Percentiles rank a stretch among this genome's conserved stretches.
Conservation (phyloP, 2,329 filamentous ascomycete species). For the Emericellopsis atlantica region DNA sequence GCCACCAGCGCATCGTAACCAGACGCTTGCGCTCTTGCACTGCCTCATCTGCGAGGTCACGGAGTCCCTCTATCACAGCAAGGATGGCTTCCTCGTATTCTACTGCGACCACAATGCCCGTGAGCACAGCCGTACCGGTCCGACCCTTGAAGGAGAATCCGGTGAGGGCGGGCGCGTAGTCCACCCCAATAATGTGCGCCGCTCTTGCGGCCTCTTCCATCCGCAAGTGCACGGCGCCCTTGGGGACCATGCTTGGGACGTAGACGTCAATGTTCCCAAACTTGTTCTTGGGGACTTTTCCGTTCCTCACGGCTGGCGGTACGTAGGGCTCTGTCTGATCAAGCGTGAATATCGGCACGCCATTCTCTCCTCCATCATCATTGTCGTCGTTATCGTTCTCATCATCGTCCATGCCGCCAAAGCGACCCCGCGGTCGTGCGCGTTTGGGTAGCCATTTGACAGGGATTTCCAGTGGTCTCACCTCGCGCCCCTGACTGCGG, state of each 20-base stretch:
- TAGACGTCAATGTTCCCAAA: conserved; percentile 94
- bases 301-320: conserved; percentile 63
- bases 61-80: conserved; percentile 55
- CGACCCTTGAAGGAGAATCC: conserved; percentile 82
- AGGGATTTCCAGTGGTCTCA: conserved; percentile 69
- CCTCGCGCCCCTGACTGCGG: conserved; percentile 59
- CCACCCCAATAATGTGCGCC: conserved; percentile 62
- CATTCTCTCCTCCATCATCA: conserved; percentile 17
- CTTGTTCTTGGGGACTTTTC: conserved; percentile 74
- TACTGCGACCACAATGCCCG: conserved; percentile 62
- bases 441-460: conserved; percentile 57
- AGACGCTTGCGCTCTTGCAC: conserved; percentile 61
- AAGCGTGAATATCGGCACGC: conserved; percentile 45
- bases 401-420: conserved; percentile 8
- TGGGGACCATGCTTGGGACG: conserved; percentile 81
- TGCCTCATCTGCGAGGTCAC: conserved; percentile 50
- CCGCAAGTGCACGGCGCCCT: conserved; percentile 62
- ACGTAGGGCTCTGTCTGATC: conserved; percentile 62
- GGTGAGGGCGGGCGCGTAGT: conserved; percentile 81
- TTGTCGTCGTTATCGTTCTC: conserved; percentile 11
- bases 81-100: conserved; percentile 62
- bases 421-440: conserved; percentile 15
- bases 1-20: conserved; percentile 54
- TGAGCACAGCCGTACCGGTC: conserved; percentile 71
- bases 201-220: conserved; percentile 52